Conservation (phyloP, 345 rosid species). For the Acer campestre region DNA sequence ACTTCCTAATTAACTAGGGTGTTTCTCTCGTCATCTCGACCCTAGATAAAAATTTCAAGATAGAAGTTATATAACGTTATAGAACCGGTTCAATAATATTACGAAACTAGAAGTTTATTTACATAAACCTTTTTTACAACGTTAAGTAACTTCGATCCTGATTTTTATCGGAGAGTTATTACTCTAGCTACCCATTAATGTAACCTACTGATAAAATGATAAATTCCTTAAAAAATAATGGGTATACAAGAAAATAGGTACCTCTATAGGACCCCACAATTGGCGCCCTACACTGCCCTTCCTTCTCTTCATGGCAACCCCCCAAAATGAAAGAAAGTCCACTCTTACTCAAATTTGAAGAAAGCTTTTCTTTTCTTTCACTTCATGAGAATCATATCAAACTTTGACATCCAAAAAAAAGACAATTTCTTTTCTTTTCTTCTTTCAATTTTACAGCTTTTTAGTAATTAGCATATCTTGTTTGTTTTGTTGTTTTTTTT, state of each 20-base stretch:
- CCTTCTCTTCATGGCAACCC: conserved; percentile 62
- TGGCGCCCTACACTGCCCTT: conserved; percentile 32
- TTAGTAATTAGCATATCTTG: conserved; percentile 22
- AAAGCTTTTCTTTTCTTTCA: conserved; percentile 17
- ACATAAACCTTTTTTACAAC: too few relatives aligned
- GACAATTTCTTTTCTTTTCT: neutral
- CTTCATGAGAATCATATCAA: conserved; percentile 19
- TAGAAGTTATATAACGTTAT: too few relatives aligned
- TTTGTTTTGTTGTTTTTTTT: conserved; percentile 32
- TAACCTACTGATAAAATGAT: neutral
- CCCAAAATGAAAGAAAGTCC: conserved; percentile 46
- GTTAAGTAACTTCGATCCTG: too few relatives aligned
- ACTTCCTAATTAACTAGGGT: too few relatives aligned
- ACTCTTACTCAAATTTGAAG: conserved; percentile 39
- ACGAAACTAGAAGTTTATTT: too few relatives aligned
- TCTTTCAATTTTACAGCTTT: conserved; percentile 21
- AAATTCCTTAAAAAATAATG: neutral
- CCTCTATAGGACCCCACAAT: conserved; percentile 27
- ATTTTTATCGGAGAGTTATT: too few relatives aligned
- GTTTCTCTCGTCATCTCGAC: too few relatives aligned
- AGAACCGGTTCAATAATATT: too few relatives aligned
- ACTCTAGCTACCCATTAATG: neutral
- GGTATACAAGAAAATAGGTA: conserved; percentile 14
- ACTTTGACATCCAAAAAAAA: conserved; percentile 13
- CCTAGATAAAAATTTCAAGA: too few relatives aligned